Evolutionary conservation across 1,139 yeast genomes (phyloP), one percentile per base, ranked within the genome.

Genomic region (Nakaseomyces delphensis): DNA sequence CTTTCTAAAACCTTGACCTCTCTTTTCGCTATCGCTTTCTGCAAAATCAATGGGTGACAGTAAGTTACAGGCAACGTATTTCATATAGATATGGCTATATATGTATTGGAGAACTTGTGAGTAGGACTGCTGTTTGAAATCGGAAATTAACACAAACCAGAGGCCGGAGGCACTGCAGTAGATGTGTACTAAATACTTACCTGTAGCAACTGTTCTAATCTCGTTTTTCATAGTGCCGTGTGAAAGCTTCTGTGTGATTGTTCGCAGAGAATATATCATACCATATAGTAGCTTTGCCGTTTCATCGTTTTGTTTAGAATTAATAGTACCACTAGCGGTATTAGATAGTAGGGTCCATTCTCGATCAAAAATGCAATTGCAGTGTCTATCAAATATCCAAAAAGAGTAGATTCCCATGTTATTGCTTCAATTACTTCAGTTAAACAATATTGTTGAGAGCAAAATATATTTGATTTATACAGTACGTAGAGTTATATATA

Each of bases 351-450:
- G 57, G 3, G 66, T 67, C 69, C 75, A 83, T 56, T 81, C 87
- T 36, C 91, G 65, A 52, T 72, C 74, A 63, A 76, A 83, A 32
- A 83, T 75, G 56, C 94, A 83, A 51, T 77, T 78, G 53, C 95
- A 84, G 60, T 89, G 96, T 57, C 93, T 74, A 59, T 89, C 96
- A 59, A 82, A 89, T 43, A 89, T 75, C 79, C 87, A 83, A 60
- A 87, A 83, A 7, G 95, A 83, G 63, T 81, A 81, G 43, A 86
- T 77, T 15, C 76, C 69, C 79, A 75, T 55, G 18, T 27, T 36
- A 36, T 5, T 5, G 23, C 6, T 35, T 35, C 29, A 16, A 35
- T 10, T 7, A 23, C 7, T 23, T 10, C 10, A 7, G 6, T 10
- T 23, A 23, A 7, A 6, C 32, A n/a, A n/a, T n/a, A n/a, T n/a